These are phyloP conservation scores for Nicotiana obtusifolia DNA, from an alignment of 257 asterid species.

Conservation along the genomic window DNA sequence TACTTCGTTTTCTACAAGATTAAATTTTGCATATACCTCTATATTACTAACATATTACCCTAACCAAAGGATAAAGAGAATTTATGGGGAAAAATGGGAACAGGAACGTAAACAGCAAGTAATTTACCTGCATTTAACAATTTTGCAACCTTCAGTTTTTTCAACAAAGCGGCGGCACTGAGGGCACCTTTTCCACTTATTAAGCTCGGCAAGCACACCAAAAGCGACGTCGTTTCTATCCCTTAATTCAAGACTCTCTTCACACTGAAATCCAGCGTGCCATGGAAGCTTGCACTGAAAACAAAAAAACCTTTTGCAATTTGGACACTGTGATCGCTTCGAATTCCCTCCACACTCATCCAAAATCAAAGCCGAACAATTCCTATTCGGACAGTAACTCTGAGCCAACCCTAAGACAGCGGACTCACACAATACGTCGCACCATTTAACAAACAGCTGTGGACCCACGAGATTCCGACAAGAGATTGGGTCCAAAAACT, in stretches of 20 bases:
- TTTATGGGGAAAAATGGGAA: not conserved
- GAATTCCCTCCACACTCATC: constrained; percentile 47
- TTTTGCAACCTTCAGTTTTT: not conserved
- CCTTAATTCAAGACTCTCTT: constrained; percentile 36
- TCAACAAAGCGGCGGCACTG: not conserved
- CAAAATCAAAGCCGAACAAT: constrained; percentile 53
- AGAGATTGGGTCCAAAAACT: constrained; percentile 42
- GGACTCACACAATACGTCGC: constrained; percentile 52
- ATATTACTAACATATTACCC: too few relatives aligned
- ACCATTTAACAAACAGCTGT: constrained; percentile 51
- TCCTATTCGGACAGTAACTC: constrained; percentile 50
- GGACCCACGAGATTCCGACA: constrained; percentile 31
- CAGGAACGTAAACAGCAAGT: not conserved
- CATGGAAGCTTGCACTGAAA: constrained; percentile 45
- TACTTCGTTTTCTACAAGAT: too few relatives aligned
- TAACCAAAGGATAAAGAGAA: not conserved
- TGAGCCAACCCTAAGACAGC: constrained; percentile 27
- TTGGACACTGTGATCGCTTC: constrained; percentile 46
- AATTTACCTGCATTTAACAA: not conserved
- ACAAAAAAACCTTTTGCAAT: constrained; percentile 46
- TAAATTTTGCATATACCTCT: not conserved
- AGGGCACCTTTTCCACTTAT: not conserved
- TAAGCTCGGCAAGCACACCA: not conserved
- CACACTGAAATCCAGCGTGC: constrained; percentile 54
- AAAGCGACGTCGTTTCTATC: constrained; percentile 13